Conservation (phyloP, 2,329 filamentous ascomycete species). For the Alternaria sp. region DNA sequence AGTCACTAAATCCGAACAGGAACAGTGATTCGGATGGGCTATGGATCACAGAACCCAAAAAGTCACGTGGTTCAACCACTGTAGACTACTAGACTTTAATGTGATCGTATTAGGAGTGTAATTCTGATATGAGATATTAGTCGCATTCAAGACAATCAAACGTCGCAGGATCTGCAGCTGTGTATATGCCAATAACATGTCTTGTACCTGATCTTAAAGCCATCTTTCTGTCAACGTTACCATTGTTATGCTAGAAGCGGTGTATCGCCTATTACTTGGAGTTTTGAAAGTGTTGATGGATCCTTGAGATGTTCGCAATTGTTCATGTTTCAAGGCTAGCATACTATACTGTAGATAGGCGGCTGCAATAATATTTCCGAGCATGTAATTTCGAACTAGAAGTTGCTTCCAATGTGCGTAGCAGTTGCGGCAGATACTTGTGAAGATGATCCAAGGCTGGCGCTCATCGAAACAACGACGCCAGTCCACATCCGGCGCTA, state of each 20-base stretch:
- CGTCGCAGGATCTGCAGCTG: neutral
- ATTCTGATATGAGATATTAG: neutral
- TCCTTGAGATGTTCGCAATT: neutral
- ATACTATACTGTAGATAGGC: no score
- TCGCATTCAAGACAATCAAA: neutral
- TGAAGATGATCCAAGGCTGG: neutral
- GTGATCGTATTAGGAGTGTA: neutral
- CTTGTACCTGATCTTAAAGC: neutral
- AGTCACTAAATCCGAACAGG: neutral
- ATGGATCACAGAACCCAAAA: neutral
- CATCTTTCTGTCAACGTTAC: no score
- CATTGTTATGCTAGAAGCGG: neutral
- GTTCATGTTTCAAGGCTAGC: neutral
- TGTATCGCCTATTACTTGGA: neutral
- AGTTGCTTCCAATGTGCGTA: neutral
- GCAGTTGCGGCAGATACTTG: neutral
- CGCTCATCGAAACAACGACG: neutral
- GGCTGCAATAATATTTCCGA: neutral
- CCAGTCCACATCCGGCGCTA: slow-evolving; percentile 4
- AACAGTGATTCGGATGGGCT: neutral
- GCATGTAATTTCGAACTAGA: neutral
- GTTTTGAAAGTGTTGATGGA: neutral
- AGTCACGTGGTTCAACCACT: neutral
- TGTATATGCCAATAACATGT: neutral
- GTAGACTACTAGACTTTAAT: no score